Conservation (phyloP, 495 filamentous ascomycete species). For the Neurospora sp. region DNA sequence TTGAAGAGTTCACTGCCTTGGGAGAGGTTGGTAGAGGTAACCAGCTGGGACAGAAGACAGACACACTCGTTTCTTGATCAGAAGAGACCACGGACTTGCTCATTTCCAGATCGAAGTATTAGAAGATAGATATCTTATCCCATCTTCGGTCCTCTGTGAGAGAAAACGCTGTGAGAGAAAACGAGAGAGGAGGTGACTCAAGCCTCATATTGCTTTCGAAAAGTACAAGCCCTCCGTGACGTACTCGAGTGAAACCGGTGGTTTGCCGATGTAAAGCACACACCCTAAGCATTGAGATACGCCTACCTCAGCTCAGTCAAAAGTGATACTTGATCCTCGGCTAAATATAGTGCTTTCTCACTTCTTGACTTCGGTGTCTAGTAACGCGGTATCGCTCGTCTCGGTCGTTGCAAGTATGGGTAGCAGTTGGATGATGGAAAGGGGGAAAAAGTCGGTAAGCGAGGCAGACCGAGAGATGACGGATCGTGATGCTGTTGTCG, state of each 20-base stretch:
- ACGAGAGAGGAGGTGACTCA: background rate
- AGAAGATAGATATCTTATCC: background rate
- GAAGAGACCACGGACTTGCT: background rate
- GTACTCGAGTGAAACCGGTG: background rate
- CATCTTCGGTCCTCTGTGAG: background rate
- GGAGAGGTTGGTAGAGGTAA: background rate
- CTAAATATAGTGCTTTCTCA: background rate
- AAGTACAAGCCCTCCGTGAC: background rate
- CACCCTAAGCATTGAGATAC: background rate
- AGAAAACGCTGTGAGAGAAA: background rate
- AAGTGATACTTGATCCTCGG: background rate
- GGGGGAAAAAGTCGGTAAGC: background rate
- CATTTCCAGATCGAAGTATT: background rate
- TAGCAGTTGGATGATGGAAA: background rate
- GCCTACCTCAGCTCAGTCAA: background rate
- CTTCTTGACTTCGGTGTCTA: background rate
- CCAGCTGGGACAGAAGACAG: background rate
- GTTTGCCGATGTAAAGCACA: background rate
- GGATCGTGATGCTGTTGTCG: background rate
- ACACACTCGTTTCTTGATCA: background rate
- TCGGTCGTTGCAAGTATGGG: background rate
- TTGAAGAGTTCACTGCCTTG: background rate
- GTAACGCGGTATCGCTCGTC: background rate
- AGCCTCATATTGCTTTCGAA: background rate
- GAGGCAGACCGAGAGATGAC: background rate